These are phyloP conservation scores for Hypoxylon lenormandii DNA, from an alignment of 495 filamentous ascomycete genomes.

Conservation along the genomic window DNA sequence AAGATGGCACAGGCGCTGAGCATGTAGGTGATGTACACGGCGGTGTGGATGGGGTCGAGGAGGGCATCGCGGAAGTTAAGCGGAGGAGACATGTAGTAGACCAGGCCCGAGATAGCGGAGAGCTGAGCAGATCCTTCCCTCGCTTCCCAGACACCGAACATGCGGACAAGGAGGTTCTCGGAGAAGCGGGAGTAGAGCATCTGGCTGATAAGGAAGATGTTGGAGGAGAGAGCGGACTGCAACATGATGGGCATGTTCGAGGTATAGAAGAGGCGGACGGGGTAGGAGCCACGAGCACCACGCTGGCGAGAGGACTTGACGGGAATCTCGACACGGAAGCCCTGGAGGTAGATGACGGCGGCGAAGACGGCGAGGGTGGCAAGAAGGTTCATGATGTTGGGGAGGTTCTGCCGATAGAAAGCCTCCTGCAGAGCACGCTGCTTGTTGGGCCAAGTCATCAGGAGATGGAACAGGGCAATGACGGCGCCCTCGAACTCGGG, in stretches of 20 bases:
- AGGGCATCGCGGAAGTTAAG: constrained; percentile 97
- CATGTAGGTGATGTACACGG: constrained; percentile 96
- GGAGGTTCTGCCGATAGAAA: constrained; percentile 99
- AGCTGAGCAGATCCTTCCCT: constrained; percentile 96
- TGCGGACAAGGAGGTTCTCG: constrained; percentile 95
- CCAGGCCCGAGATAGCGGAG: constrained; percentile 87
- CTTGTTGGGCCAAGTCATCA: constrained; percentile 99
- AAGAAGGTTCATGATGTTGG: constrained; percentile 99
- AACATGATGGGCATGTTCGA: constrained; percentile 99
- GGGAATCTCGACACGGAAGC: constrained; percentile 99
- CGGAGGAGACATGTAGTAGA: constrained; percentile 99
- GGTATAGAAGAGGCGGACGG: constrained; percentile 85
- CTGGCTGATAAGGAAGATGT: constrained; percentile 98
- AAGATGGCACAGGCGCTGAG: constrained; percentile 96
- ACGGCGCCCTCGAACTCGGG: constrained; percentile 99
- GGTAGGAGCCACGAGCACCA: constrained; percentile 90
- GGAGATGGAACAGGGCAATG: constrained; percentile 96
- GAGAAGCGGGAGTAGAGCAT: constrained; percentile 99
- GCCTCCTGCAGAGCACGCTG: constrained; percentile 95
- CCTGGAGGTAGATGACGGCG: constrained; percentile 99
- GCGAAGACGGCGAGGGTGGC: constrained; percentile 93
- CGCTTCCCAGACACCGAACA: constrained; percentile 98
- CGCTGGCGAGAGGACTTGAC: constrained; percentile 99
- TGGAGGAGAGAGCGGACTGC: constrained; percentile 96
- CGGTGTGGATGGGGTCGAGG: constrained; percentile 94